These are phyloP conservation scores for Aeminium ludgeri DNA, from an alignment of 495 filamentous ascomycete species.

Conservation along the genomic window DNA sequence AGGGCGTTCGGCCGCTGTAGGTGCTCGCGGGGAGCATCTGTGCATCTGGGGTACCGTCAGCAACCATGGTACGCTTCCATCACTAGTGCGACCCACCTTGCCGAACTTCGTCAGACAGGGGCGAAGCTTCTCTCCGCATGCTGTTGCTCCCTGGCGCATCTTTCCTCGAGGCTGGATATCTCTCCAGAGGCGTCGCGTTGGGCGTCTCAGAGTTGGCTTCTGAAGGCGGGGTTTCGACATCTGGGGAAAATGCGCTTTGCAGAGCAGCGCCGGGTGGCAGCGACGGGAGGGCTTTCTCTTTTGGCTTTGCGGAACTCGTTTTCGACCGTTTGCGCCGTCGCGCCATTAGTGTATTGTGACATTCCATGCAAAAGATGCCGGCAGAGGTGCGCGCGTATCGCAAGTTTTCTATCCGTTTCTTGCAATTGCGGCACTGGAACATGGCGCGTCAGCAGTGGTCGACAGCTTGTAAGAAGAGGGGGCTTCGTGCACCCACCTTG, in stretches of 20 bases:
- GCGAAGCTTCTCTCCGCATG: constrained; percentile 24
- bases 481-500: constrained; percentile 2
- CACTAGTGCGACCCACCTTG: constrained; percentile 21
- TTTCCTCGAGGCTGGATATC: constrained; percentile 24
- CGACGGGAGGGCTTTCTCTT: constrained; percentile 90
- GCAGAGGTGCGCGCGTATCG: constrained; percentile 96
- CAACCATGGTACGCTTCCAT: constrained; percentile 5
- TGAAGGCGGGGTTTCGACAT: constrained; percentile 46
- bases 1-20: constrained; percentile 67
- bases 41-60: constrained; percentile 28
- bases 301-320: constrained; percentile 46
- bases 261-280: constrained; percentile 61
- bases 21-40: constrained; percentile 54
- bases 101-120: constrained; percentile 20
- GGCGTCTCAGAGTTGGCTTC: constrained; percentile 51
- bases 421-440: constrained; percentile 81
- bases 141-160: constrained; percentile 17
- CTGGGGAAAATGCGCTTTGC: constrained; percentile 40
- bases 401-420: constrained; percentile 93
- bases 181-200: constrained; percentile 51
- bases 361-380: constrained; percentile 99
- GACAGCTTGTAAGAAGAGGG: too few species aligned
- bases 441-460: too few species aligned
- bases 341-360: constrained; percentile 97
- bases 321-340: constrained; percentile 71